phyloP scores from a whole-genome alignment of 83 land plant species.

The Thuja plicata region DNA sequence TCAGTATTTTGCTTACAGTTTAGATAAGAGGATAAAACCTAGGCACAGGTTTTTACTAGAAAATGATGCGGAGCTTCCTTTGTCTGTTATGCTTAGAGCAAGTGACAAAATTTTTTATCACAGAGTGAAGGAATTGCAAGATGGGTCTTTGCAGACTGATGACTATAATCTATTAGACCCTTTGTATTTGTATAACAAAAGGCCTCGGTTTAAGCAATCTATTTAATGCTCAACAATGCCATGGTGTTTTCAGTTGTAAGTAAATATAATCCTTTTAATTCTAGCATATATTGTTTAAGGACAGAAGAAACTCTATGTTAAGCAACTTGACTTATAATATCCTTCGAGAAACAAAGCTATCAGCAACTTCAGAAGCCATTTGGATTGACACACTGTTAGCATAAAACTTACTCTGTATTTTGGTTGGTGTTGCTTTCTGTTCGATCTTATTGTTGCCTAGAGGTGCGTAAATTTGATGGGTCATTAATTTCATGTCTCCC shows the following conservation, averaged over 20 bases:
- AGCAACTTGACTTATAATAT: not conserved
- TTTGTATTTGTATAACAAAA: not conserved
- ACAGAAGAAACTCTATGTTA: not conserved
- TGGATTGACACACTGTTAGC: not conserved
- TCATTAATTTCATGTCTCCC: not conserved
- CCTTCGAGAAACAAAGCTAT: not conserved
- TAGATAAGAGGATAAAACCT: conserved; percentile 44
- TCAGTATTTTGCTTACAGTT: conserved; percentile 53
- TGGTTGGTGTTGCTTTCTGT: not conserved
- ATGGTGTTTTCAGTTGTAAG: not conserved
- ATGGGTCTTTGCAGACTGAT: conserved; percentile 4
- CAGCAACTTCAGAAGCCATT: not conserved
- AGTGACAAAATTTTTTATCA: conserved; percentile 26
- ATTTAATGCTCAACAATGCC: not conserved
- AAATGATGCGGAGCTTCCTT: conserved; percentile 17
- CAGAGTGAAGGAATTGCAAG: conserved; percentile 33
- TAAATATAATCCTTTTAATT: not conserved
- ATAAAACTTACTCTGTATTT: not conserved
- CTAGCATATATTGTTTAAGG: not conserved
- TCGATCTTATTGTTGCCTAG: not conserved
- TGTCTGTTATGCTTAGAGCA: conserved; percentile 32
- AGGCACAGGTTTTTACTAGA: conserved; percentile 39
- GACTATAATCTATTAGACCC: not conserved
- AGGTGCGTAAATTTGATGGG: not conserved
- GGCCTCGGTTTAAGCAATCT: not conserved